These are phyloP conservation scores for Lophiotrema nucula DNA, from an alignment of 495 filamentous ascomycete species.

Conservation along the genomic window DNA sequence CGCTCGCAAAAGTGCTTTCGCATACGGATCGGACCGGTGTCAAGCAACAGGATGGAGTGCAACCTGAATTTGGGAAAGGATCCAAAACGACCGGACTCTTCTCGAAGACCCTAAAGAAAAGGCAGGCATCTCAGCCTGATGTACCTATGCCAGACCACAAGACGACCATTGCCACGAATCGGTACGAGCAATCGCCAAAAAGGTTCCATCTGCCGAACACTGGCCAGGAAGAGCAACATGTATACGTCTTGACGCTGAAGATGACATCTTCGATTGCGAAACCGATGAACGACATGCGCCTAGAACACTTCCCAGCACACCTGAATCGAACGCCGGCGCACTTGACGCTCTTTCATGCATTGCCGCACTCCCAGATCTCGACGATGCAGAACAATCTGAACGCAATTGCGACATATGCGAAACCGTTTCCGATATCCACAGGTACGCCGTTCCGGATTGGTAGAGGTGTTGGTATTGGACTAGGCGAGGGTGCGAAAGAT, in stretches of 20 bases:
- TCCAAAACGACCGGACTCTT: no score
- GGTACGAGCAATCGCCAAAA: background rate
- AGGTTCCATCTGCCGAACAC: slow-evolving; percentile 15
- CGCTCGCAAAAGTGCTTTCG: no score
- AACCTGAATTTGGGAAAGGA: no score
- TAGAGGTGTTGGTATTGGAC: slow-evolving; percentile 12
- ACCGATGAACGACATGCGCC: slow-evolving; percentile 14
- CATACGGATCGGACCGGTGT: no score
- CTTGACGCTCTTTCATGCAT: slow-evolving; percentile 28
- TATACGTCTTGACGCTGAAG: slow-evolving; percentile 24
- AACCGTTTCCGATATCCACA: slow-evolving; percentile 13
- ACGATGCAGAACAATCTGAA: slow-evolving; percentile 6
- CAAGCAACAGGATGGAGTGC: no score
- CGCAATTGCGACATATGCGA: background rate
- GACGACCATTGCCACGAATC: background rate
- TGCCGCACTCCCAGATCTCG: slow-evolving; percentile 19
- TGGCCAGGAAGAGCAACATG: background rate
- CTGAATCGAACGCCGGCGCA: slow-evolving; percentile 25
- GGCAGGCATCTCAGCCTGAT: no score
- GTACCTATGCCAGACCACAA: no score
- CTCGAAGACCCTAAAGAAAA: no score
- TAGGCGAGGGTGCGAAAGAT: background rate
- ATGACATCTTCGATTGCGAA: slow-evolving; percentile 6
- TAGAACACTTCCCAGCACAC: slow-evolving; percentile 15
- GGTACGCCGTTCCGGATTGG: slow-evolving; percentile 18